Base-by-base conservation (phyloP, 140 eudicot species). In the Cichorium intybus region DNA sequence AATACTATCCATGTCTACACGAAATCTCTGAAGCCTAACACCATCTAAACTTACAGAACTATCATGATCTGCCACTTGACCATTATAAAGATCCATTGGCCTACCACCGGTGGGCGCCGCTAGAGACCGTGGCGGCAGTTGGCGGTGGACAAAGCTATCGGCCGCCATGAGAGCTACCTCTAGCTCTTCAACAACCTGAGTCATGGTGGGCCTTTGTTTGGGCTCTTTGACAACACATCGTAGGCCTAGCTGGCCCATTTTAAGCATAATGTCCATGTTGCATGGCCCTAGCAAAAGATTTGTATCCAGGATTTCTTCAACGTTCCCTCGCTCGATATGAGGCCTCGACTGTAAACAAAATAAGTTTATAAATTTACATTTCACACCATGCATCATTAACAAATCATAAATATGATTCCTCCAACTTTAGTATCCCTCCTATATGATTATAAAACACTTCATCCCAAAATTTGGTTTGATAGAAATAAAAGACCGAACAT, bases 191-290 rank as follows among this genome's bases (percentile, higher is more conserved):
- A 73, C 80, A 5, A 82, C 95, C 73, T 73, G 85, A 50, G 82
- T 80, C 96, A 82, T 88, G 35, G 90, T 78, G 37, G 93, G 94
- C 80, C 87, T 84, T 63, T 82, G 76, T 83, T 79, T 80, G 16
- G 89, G 96, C 68, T 60, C 81, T 66, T 69, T 75, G 22, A 75
- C 84, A 39, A 82, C 89, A 69, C 96, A 88, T 59, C 75, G 75
- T 43, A 79, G 78, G 63, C 87, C 87, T 61, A 84, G 64, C 46
- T 66, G 74, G 53, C 93, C 96, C 96, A 84, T 88, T 77, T 81
- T 84, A 17, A 82, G 61, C 93, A 82, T 82, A 56, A 77, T 55
- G 2, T 77, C 83, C 87, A 82, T 75, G 82, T 85, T 80, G 64
- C 94, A 85, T 37, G 79, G 81, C 71, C 78, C 83, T 52, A 79